Percentiles rank a stretch among this genome's conserved stretches.
phyloP scores from a whole-genome alignment of 768 basidiomycete genomes.

The Xanthoconium stramineum region DNA sequence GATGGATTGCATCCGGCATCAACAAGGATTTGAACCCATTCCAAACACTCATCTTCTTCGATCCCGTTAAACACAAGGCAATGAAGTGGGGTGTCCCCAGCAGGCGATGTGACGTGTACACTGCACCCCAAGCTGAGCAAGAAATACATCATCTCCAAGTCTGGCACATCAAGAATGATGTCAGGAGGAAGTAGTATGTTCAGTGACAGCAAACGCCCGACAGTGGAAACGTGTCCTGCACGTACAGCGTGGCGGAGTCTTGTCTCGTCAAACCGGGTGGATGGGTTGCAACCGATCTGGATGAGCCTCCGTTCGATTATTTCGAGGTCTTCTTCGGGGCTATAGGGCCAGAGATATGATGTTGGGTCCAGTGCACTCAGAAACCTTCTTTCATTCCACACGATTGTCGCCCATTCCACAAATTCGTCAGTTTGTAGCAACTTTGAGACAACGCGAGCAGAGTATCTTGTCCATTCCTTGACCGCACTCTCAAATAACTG shows the following conservation, averaged over 20 bases:
- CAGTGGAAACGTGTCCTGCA: slow-evolving; percentile 2
- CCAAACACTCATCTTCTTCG: background rate
- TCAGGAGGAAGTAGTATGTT: background rate
- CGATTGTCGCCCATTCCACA: slow-evolving; percentile 2
- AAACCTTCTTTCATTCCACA: background rate
- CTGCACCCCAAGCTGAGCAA: background rate
- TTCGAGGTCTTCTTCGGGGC: background rate
- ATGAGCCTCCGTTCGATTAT: slow-evolving; percentile 1
- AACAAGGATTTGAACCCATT: background rate
- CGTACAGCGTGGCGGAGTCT: background rate
- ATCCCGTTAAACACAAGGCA: background rate
- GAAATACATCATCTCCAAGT: background rate
- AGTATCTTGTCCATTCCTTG: background rate
- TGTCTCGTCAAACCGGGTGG: background rate
- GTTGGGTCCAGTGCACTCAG: background rate
- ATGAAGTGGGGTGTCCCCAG: slow-evolving; percentile 6
- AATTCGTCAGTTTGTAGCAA: background rate
- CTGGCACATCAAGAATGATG: slow-evolving; percentile 4
- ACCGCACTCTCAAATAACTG: background rate
- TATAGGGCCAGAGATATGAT: background rate
- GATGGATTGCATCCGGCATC: slow-evolving; percentile 10
- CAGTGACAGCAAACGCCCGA: background rate
- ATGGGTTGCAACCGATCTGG: slow-evolving; percentile 3
- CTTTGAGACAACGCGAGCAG: background rate
- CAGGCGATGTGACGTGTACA: background rate